Percentiles rank a stretch among this genome's conserved stretches.
Conservation (phyloP, 208 protist genomes). For the Phytomonas sp. region DNA sequence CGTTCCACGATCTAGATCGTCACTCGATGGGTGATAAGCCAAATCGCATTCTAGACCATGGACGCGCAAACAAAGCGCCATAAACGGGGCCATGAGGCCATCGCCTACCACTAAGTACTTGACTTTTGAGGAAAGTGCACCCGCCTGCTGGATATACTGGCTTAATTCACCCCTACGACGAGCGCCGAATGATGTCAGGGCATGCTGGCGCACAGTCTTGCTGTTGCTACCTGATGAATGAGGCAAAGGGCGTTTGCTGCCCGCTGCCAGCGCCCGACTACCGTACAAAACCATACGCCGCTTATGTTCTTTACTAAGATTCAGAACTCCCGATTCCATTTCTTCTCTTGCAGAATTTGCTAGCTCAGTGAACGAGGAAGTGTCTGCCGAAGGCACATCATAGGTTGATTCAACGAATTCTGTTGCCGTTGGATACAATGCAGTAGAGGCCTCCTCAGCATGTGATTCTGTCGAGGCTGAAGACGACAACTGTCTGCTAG, state of each 20-base stretch:
- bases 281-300: slow-evolving; percentile 63
- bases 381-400: neutral
- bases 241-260: slow-evolving; percentile 27
- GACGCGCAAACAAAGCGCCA: slow-evolving; percentile 85
- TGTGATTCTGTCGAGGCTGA: neutral
- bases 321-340: neutral
- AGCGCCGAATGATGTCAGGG: slow-evolving; percentile 46
- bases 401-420: neutral
- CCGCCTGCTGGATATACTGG: slow-evolving; percentile 32
- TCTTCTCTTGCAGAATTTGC: neutral
- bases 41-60: slow-evolving; percentile 87
- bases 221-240: slow-evolving; percentile 6
- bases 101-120: slow-evolving; percentile 89
- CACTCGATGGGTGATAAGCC: slow-evolving; percentile 50
- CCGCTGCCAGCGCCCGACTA: slow-evolving; percentile 75
- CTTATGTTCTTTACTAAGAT: slow-evolving; percentile 12
- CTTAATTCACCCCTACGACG: slow-evolving; percentile 43
- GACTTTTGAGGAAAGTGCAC: slow-evolving; percentile 37
- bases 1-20: slow-evolving; percentile 76
- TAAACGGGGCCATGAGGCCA: slow-evolving; percentile 87
- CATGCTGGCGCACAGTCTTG: slow-evolving; percentile 15
- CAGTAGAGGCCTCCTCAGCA: too few species aligned
- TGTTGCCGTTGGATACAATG: too few species aligned
- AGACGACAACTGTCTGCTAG: neutral
- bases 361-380: neutral